Conservation (phyloP, 768 basidiomycete species). For the Termitomyces sp. region DNA sequence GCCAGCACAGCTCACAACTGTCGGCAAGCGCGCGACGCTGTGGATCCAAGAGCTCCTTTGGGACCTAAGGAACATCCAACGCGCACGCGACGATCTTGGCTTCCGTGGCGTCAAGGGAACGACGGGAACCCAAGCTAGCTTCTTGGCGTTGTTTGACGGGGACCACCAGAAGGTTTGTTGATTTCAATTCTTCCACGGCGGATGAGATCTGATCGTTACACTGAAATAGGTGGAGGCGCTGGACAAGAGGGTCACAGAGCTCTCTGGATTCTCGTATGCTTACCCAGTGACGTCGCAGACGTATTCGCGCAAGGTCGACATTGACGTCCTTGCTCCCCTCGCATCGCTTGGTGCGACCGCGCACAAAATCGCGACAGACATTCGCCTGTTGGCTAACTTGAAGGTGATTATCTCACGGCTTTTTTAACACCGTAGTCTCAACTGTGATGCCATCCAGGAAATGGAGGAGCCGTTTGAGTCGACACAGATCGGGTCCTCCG, state of each 20-base stretch:
- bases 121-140: constrained; percentile 96
- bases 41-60: constrained; percentile 99
- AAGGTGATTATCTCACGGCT: constrained; percentile 45
- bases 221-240: constrained; percentile 71
- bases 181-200: neutral
- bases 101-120: constrained; percentile 99
- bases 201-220: neutral
- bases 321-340: constrained; percentile 86
- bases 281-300: constrained; percentile 99
- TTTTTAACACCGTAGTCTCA: neutral
- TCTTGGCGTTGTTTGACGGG: constrained; percentile 90
- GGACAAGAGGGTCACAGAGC: constrained; percentile 82
- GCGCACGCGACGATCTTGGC: constrained; percentile 87
- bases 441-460: constrained; percentile 45
- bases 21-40: constrained; percentile 92
- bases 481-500: constrained; percentile 94
- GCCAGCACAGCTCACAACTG: constrained; percentile 96
- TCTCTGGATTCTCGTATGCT: constrained; percentile 89
- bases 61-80: constrained; percentile 91
- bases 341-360: constrained; percentile 92
- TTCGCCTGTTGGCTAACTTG: constrained; percentile 88
- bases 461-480: constrained; percentile 99
- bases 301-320: constrained; percentile 95
- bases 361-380: constrained; percentile 96
- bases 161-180: constrained; percentile 78